Conservation (phyloP, 2,329 filamentous ascomycete genomes). For the Neobulgaria alba region DNA sequence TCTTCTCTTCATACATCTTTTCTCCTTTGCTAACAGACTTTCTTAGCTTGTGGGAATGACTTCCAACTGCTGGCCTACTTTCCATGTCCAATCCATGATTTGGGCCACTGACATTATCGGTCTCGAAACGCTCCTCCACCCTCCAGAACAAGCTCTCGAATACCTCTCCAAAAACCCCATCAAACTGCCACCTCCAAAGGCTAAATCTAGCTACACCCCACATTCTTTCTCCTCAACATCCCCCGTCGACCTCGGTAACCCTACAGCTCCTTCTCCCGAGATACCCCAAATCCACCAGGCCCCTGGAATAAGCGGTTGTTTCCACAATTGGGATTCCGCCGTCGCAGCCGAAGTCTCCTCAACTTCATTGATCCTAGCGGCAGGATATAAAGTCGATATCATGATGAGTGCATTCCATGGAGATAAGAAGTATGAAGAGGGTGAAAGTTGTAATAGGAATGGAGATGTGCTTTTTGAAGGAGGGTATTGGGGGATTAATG, state of each 20-base stretch:
- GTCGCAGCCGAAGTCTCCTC: constrained; percentile 21
- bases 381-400: constrained; percentile 21
- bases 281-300: constrained; percentile 1
- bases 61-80: constrained; percentile 20
- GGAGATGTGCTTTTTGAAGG: constrained; percentile 18
- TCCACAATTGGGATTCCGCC: constrained; percentile 15
- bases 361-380: constrained; percentile 16
- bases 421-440: constrained; percentile 9
- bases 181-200: constrained; percentile 6
- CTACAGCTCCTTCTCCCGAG: background rate
- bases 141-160: constrained; percentile 8
- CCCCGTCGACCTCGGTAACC: background rate
- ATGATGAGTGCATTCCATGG: constrained; percentile 22
- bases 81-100: constrained; percentile 27
- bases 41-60: constrained; percentile 27
- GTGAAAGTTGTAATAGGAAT: constrained; percentile 8
- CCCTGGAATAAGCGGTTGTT: constrained; percentile 22
- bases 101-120: constrained; percentile 23
- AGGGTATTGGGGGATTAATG: constrained; percentile 21
- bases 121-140: constrained; percentile 21
- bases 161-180: constrained; percentile 7
- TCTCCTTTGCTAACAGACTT: too few relatives aligned
- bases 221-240: background rate
- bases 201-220: too few relatives aligned
- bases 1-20: too few relatives aligned